Conservation (phyloP, 495 filamentous ascomycete species). For the Pyrenopolyporus hunteri region DNA sequence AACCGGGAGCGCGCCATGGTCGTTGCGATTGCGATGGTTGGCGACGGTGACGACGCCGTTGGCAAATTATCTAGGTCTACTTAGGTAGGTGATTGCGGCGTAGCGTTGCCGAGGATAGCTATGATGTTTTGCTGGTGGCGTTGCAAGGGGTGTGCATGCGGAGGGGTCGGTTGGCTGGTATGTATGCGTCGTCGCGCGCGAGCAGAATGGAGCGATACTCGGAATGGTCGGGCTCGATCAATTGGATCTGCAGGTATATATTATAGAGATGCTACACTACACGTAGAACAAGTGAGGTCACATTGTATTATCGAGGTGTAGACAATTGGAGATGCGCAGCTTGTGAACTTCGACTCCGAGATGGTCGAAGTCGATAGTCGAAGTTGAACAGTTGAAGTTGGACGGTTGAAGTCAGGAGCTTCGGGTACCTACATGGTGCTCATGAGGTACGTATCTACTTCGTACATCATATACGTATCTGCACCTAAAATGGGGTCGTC, state of each 20-base stretch:
- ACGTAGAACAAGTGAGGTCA: slow-evolving; percentile 14
- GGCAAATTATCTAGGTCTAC: too few species aligned
- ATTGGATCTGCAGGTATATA: slow-evolving; percentile 17
- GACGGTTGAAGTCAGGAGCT: too few species aligned
- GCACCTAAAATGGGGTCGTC: too few species aligned
- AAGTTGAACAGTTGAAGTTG: too few species aligned
- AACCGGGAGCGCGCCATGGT: slow-evolving; percentile 30
- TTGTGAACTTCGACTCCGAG: slow-evolving; percentile 6
- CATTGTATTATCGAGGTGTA: slow-evolving; percentile 16
- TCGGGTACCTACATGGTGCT: too few species aligned
- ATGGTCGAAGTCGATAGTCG: not conserved
- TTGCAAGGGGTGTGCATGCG: not conserved
- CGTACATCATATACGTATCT: not conserved
- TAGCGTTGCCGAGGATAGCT: too few species aligned
- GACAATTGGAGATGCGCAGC: slow-evolving; percentile 6
- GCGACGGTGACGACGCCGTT: not conserved
- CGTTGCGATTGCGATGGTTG: slow-evolving; percentile 2
- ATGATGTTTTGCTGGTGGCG: too few species aligned
- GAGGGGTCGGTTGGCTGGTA: slow-evolving; percentile 23
- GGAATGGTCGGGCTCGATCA: slow-evolving; percentile 7
- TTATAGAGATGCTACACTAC: slow-evolving; percentile 3
- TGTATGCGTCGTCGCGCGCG: not conserved
- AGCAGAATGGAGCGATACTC: not conserved
- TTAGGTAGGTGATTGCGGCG: too few species aligned
- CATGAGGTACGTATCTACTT: not conserved